phyloP scores from a whole-genome alignment of 2,329 filamentous ascomycete species.

The Aspergillus viridinutans region DNA sequence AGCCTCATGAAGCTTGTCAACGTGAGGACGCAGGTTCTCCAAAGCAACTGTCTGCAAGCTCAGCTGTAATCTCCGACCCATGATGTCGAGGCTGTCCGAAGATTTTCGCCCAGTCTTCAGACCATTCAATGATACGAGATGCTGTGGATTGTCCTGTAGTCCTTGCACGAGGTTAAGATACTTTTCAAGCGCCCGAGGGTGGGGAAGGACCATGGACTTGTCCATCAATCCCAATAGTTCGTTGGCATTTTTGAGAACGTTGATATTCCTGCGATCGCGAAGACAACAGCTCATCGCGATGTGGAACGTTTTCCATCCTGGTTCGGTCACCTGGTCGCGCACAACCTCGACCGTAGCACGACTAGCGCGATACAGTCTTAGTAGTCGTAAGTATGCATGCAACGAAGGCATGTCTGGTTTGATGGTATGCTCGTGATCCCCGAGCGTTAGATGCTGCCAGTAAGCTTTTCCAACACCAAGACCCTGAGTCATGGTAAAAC shows the following conservation, averaged over 20 bases:
- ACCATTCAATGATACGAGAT: conserved; percentile 26
- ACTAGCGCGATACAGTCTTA: conserved; percentile 64
- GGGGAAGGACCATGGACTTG: conserved; percentile 23
- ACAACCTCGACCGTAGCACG: conserved; percentile 58
- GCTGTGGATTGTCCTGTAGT: conserved; percentile 24
- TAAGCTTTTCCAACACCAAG: conserved; percentile 66
- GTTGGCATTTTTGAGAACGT: conserved; percentile 62
- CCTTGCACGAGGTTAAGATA: conserved; percentile 27
- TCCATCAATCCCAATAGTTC: conserved; percentile 63
- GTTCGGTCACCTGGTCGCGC: conserved; percentile 43
- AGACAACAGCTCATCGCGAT: conserved; percentile 70
- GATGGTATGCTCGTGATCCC: conserved; percentile 49
- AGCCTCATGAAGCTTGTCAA: conserved; percentile 25
- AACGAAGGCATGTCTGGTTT: conserved; percentile 69
- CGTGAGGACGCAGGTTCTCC: conserved; percentile 23
- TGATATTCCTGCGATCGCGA: conserved; percentile 71
- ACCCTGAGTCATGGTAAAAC: conserved; percentile 54
- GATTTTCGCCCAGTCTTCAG: conserved; percentile 15
- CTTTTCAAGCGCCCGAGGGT: conserved; percentile 24
- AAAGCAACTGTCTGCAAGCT: conserved; percentile 23
- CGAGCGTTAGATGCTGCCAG: conserved; percentile 67
- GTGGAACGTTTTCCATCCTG: conserved; percentile 57
- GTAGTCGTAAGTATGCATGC: conserved; percentile 62
- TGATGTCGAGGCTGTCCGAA: conserved; percentile 15
- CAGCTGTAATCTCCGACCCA: conserved; percentile 23